Evolutionary conservation across 2,329 filamentous ascomycete species (phyloP), one percentile per base, ranked within the genome.

Genomic region (Phaeosphaeria sp.): DNA sequence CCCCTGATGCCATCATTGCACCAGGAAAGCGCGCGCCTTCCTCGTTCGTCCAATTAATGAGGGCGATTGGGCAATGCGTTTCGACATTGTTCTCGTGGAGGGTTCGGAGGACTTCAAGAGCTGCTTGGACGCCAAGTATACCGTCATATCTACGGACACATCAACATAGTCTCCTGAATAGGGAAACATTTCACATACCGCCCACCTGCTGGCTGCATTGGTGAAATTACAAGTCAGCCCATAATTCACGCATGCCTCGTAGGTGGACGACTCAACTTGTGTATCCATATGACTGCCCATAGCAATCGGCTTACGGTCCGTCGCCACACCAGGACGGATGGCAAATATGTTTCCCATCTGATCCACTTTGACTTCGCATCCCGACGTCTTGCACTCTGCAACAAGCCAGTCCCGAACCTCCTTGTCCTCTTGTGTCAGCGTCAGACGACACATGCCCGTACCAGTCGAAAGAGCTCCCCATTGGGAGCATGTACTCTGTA

Each of bases 21-120:
- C 87, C 86, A 0, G 90, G 90, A 62, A 93, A 93, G 0, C 91
- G 84, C 1, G 90, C 91, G 1, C 91, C 91, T 78, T 94, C 91
- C 78, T 93, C 91, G 69, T 91, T 91, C 1, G 89, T 92, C 89
- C 89, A 91, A 70, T 92, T 90, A 7, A 93, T 85, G 2, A 92
- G 83, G 0, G 89, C 90, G 0, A 93, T 81, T 1, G 88, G 88
- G 22, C 85, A 89, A 33, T 89, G 82, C 0, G 73, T 75, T 27
- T 64, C 46, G n/a, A 67, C 56, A 5, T 65, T 59, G 49, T 72
- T 74, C 30, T 78, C 75, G 46, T 75, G 68, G 17, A 80, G 59
- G 1, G 68, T 74, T n/a, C 73, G 66, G 21, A 79, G 68, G 33
- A 78, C 71, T 60, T 78, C 75, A 18, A 78, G 67, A 9, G 66